phyloP scores from a whole-genome alignment of 805 yeast genomes.

The Komagataella pseudopastoris region DNA sequence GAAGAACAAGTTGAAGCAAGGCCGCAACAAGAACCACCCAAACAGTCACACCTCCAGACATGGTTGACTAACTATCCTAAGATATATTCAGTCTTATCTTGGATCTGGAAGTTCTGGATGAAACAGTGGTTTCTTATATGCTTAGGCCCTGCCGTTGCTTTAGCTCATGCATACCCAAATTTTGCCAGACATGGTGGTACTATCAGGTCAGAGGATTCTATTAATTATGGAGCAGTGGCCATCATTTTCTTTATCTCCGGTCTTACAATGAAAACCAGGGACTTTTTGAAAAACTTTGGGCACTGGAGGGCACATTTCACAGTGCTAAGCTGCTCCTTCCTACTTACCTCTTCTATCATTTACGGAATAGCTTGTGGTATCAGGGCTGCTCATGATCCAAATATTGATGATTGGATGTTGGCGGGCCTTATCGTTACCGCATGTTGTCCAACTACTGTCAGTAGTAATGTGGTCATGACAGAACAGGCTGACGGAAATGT shows the following conservation, averaged over 20 bases:
- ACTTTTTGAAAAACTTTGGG: constrained; percentile 44
- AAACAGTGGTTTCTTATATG: constrained; percentile 66
- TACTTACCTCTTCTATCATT: constrained; percentile 52
- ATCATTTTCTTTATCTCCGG: constrained; percentile 71
- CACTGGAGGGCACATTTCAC: constrained; percentile 80
- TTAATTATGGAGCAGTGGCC: constrained; percentile 81
- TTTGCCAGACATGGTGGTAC: constrained; percentile 79
- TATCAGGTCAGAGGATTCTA: constrained; percentile 59
- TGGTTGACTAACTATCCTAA: background rate
- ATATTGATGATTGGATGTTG: constrained; percentile 65
- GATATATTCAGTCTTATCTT: background rate
- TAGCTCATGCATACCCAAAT: constrained; percentile 68
- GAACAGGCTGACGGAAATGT: constrained; percentile 76
- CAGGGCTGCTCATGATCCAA: constrained; percentile 35
- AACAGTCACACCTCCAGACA: background rate
- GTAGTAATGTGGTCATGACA: constrained; percentile 90
- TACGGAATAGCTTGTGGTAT: constrained; percentile 66
- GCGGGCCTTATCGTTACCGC: constrained; percentile 77
- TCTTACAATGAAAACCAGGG: constrained; percentile 55
- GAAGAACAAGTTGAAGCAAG: background rate
- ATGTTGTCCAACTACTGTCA: constrained; percentile 84
- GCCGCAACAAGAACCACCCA: background rate
- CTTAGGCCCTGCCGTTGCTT: constrained; percentile 58
- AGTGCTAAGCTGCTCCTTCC: constrained; percentile 51
- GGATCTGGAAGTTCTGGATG: background rate